A percentile compares a stretch with the other conserved stretches of the same genome.
Evolutionary conservation across 1,139 yeast species (phyloP).

Genomic region (Candida glucosophila): DNA sequence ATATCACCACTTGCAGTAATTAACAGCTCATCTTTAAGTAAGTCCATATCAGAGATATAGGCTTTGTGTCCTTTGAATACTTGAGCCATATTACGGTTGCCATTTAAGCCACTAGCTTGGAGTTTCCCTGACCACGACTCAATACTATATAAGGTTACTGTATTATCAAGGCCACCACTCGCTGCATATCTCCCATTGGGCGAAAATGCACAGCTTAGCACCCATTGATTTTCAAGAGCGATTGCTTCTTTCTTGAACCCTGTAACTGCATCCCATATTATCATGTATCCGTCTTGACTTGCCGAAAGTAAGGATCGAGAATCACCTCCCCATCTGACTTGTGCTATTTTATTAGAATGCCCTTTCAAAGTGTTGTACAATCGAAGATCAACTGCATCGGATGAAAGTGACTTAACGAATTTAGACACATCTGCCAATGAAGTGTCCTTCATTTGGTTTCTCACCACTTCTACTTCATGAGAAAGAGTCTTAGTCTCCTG

Average conservation of each 20-base stretch:
- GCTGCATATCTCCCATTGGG: constrained; percentile 63
- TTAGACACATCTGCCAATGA: constrained; percentile 32
- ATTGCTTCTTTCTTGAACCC: constrained; percentile 70
- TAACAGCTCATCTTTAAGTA: constrained; percentile 42
- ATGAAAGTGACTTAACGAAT: constrained; percentile 19
- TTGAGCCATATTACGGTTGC: constrained; percentile 26
- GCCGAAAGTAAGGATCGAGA: constrained; percentile 57
- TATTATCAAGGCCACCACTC: constrained; percentile 77
- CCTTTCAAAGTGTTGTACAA: constrained; percentile 48
- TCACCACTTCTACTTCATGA: constrained; percentile 38
- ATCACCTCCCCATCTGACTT: constrained; percentile 61
- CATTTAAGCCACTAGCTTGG: constrained; percentile 6
- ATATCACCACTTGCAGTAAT: constrained; percentile 79
- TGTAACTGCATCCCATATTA: constrained; percentile 75
- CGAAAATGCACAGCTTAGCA: constrained; percentile 64
- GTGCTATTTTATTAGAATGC: constrained; percentile 67
- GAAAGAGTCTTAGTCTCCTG: constrained; percentile 40
- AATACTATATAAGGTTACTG: constrained; percentile 60
- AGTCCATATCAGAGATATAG: constrained; percentile 70
- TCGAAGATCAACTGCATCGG: constrained; percentile 24
- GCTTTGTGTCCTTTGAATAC: constrained; percentile 75
- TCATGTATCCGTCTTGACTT: constrained; percentile 80
- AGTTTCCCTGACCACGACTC: constrained; percentile 8
- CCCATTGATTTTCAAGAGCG: constrained; percentile 68
- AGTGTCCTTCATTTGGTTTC: constrained; percentile 36